Evolutionary conservation across 306 rosid genomes (phyloP).

Genomic region (Fragaria ananassa): DNA sequence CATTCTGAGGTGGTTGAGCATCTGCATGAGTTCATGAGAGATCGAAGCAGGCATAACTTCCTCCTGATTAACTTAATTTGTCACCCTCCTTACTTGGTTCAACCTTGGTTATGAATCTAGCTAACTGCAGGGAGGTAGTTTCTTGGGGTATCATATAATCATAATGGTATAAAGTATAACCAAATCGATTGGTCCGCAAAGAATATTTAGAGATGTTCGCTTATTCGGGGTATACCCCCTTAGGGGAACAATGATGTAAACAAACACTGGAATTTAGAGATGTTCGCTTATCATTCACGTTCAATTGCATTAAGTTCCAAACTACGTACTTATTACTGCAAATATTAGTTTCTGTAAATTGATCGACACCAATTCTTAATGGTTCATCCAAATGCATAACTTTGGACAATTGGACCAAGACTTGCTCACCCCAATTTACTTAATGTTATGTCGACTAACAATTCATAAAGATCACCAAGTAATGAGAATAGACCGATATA

Average conservation of each 20-base stretch:
- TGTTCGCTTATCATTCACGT: no score
- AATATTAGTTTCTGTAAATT: no score
- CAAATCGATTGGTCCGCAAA: not conserved
- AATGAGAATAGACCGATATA: no score
- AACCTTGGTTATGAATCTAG: not conserved
- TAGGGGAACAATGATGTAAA: not conserved
- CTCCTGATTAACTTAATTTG: no score
- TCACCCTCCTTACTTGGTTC: not conserved
- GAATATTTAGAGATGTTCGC: slow-evolving; percentile 5
- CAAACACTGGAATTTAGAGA: not conserved
- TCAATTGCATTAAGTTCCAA: no score
- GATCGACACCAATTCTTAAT: no score
- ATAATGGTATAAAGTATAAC: not conserved
- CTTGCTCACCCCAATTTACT: no score
- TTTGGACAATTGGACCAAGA: no score
- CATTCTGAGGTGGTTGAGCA: not conserved
- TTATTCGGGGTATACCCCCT: not conserved
- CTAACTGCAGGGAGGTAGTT: not conserved
- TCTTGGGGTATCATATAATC: not conserved
- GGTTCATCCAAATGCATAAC: no score
- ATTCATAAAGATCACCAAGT: no score
- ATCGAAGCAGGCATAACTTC: not conserved
- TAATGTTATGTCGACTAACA: no score
- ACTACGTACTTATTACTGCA: no score
- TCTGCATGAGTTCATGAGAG: not conserved